phyloP scores from a whole-genome alignment of 2,329 filamentous ascomycete genomes.

The Colletotrichum sp. region DNA sequence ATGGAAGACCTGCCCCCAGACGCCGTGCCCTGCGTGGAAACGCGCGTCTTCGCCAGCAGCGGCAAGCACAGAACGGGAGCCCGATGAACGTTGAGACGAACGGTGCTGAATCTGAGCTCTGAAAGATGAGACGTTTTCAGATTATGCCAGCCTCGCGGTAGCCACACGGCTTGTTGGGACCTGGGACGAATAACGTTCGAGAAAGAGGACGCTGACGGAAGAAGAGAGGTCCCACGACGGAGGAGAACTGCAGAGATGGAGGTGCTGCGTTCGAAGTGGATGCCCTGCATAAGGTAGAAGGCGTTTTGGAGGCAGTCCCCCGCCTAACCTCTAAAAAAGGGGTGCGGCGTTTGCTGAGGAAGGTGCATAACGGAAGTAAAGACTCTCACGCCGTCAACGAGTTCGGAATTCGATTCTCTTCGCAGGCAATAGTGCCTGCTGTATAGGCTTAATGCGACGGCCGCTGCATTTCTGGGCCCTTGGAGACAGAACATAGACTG shows the following conservation, averaged over 20 bases:
- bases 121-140: background rate
- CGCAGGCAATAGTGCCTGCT: constrained; percentile 5
- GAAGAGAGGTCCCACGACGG: background rate
- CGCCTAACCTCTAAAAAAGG: constrained; percentile 2
- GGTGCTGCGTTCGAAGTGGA: background rate
- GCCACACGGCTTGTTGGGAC: background rate
- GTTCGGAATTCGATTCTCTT: constrained; percentile 5
- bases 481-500: constrained; percentile 19
- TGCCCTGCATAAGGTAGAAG: constrained; percentile 21
- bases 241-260: background rate
- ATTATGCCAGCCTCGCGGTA: background rate
- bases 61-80: constrained; percentile 58
- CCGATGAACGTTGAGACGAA: constrained; percentile 63
- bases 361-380: constrained; percentile 13
- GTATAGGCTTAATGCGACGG: constrained; percentile 16
- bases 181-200: background rate
- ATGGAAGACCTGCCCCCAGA: constrained; percentile 44
- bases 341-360: constrained; percentile 4
- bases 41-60: constrained; percentile 43
- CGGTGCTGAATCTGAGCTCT: constrained; percentile 63
- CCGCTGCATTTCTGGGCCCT: constrained; percentile 11
- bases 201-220: background rate
- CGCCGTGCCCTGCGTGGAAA: constrained; percentile 47
- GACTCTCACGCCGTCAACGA: constrained; percentile 11
- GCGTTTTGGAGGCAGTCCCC: constrained; percentile 16